These are phyloP conservation scores for Leptographium wingfieldii DNA, from an alignment of 2,329 filamentous ascomycete genomes.

Conservation along the genomic window DNA sequence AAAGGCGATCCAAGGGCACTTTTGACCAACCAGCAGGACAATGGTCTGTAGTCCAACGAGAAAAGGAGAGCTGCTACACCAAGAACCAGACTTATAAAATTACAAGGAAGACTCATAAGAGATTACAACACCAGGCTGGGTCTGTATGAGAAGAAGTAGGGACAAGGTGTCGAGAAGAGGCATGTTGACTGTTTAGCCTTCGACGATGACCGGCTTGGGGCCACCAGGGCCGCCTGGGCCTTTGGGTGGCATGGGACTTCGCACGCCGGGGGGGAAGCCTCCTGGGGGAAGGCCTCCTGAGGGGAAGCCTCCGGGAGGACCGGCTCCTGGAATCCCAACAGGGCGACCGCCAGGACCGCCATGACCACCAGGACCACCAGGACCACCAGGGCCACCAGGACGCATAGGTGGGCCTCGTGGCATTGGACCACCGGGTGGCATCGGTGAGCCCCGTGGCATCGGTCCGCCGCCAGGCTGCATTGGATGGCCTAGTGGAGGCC, in stretches of 20 bases:
- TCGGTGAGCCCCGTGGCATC: background rate
- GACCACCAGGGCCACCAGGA: background rate
- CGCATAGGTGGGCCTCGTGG: background rate
- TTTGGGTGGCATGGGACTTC: background rate
- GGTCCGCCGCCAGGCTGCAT: background rate
- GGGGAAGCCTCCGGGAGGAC: background rate
- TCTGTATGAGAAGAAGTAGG: background rate
- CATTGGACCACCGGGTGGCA: background rate
- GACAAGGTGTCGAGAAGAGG: background rate
- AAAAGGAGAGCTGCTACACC: background rate
- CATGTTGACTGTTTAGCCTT: background rate
- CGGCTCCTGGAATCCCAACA: background rate
- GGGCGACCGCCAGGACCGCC: background rate
- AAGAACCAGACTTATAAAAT: background rate
- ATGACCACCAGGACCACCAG: background rate
- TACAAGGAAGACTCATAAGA: background rate
- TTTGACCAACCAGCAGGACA: background rate
- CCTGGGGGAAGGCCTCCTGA: background rate
- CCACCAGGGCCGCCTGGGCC: background rate
- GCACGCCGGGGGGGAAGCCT: background rate
- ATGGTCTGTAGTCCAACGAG: background rate
- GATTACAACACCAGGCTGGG: background rate
- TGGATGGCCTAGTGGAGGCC: background rate
- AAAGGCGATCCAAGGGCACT: background rate
- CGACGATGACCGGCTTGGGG: background rate